phyloP scores from a whole-genome alignment of 768 basidiomycete genomes.

The Rubroboletus satanas region DNA sequence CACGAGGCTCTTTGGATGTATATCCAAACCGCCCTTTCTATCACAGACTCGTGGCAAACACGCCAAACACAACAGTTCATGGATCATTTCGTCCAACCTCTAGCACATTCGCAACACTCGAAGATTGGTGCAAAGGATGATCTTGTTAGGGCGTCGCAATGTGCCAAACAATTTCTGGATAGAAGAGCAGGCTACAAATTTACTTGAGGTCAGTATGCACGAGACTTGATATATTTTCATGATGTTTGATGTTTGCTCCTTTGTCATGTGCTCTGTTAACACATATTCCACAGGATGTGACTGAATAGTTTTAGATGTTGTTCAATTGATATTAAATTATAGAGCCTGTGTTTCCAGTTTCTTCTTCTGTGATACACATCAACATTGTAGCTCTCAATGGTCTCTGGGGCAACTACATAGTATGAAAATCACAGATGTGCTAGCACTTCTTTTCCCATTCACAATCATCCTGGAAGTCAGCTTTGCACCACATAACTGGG shows the following conservation, averaged over 20 bases:
- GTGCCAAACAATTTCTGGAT: conserved; percentile 12
- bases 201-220: neutral
- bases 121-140: neutral
- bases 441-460: neutral
- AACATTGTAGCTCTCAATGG: neutral
- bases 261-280: neutral
- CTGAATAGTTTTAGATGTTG: neutral
- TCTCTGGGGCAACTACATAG: neutral
- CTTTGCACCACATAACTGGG: neutral
- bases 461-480: neutral
- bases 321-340: neutral
- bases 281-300: neutral
- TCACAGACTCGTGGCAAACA: neutral
- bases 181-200: neutral
- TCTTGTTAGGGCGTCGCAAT: neutral
- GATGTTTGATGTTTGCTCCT: neutral
- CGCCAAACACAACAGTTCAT: conserved; percentile 8
- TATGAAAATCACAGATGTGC: neutral
- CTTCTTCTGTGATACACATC: neutral
- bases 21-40: conserved; percentile 6
- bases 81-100: conserved; percentile 16
- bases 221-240: neutral
- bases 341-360: neutral
- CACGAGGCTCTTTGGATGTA: conserved; percentile 69
- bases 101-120: neutral